These are phyloP conservation scores for Malassezia furfur DNA, from an alignment of 1,284 basidiomycete species.

Conservation along the genomic window DNA sequence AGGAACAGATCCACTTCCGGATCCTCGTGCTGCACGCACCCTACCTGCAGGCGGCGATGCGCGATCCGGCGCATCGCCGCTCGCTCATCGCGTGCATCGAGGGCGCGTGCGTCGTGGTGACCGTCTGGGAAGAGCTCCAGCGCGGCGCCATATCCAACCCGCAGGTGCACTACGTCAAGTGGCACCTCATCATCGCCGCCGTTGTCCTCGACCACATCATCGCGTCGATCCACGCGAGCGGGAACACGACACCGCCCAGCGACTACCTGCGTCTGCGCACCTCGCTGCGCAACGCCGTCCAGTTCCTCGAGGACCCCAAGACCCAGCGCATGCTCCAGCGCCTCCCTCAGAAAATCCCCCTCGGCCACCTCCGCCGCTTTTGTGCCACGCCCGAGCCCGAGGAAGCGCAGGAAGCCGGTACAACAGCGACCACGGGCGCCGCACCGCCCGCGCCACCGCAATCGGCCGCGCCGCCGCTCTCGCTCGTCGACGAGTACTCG, in stretches of 20 bases:
- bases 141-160: neutral
- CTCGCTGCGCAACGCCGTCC: neutral
- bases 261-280: neutral
- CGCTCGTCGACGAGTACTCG: neutral
- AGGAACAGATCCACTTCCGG: conserved; percentile 26
- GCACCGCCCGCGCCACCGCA: neutral
- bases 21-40: conserved; percentile 28
- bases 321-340: neutral
- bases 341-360: neutral
- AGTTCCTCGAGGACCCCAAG: neutral
- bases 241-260: neutral
- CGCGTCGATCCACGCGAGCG: neutral
- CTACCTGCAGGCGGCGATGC: conserved; percentile 25
- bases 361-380: neutral
- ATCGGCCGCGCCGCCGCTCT: neutral
- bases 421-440: no score
- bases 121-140: conserved; percentile 4
- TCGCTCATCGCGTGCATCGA: conserved; percentile 18
- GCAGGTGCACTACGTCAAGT: neutral
- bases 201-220: neutral
- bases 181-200: conserved; percentile 1
- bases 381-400: neutral
- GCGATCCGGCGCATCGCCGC: conserved; percentile 21
- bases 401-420: neutral
- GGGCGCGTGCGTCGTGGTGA: neutral